Conservation (phyloP, 2,329 filamentous ascomycete species). For the Sarocladiaceae sp. region DNA sequence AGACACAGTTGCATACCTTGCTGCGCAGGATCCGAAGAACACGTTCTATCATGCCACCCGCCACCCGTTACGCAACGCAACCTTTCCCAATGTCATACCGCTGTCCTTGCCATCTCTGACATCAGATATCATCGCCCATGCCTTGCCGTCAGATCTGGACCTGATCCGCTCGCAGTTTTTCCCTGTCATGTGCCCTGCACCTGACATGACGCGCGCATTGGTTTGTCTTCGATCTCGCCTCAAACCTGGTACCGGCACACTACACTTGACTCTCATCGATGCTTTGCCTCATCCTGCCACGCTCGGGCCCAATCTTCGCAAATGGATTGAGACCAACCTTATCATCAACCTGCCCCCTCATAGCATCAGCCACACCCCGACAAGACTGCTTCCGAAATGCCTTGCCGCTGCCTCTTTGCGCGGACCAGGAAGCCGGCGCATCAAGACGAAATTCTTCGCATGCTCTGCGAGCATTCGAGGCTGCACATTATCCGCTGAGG, state of each 20-base stretch:
- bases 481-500: constrained; percentile 9
- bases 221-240: constrained; percentile 35
- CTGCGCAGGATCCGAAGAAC: neutral
- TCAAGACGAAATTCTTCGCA: constrained; percentile 46
- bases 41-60: constrained; percentile 10
- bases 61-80: neutral
- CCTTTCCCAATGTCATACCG: constrained; percentile 35
- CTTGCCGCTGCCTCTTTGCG: constrained; percentile 51
- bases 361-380: constrained; percentile 57
- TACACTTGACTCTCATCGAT: constrained; percentile 60
- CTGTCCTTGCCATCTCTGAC: constrained; percentile 31
- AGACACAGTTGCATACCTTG: constrained; percentile 7
- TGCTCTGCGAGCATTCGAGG: constrained; percentile 25
- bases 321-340: constrained; percentile 60
- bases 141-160: constrained; percentile 38
- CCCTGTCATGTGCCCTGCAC: constrained; percentile 50
- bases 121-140: constrained; percentile 20
- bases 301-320: constrained; percentile 51
- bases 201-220: constrained; percentile 53
- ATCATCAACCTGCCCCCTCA: constrained; percentile 53
- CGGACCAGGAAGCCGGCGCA: constrained; percentile 41
- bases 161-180: constrained; percentile 50
- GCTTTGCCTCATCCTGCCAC: constrained; percentile 53
- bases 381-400: constrained; percentile 54
- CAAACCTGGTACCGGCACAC: constrained; percentile 42